Evolutionary conservation across 2,329 filamentous ascomycete species (phyloP).

Genomic region (Fusarium tjaetaba): DNA sequence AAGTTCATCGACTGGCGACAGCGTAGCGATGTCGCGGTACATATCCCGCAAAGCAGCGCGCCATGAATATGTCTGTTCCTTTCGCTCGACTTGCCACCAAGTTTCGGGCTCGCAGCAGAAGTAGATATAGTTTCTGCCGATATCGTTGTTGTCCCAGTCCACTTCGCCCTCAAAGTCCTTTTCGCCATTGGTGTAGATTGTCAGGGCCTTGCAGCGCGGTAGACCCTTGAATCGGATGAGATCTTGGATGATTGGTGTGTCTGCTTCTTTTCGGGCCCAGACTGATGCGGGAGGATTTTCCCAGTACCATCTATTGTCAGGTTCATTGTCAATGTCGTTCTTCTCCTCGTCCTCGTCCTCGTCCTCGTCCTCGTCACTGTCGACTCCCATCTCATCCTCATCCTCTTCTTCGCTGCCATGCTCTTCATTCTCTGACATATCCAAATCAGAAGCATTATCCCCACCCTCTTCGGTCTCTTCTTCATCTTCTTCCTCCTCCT

Average conservation of each 20-base stretch:
- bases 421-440: background rate
- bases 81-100: background rate
- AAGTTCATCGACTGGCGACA: background rate
- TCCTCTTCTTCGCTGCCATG: background rate
- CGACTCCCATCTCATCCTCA: background rate
- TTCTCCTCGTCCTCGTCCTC: background rate
- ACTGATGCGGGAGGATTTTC: background rate
- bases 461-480: too few species aligned
- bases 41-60: background rate
- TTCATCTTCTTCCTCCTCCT: background rate
- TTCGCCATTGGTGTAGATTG: background rate
- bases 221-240: background rate
- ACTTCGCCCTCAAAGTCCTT: background rate
- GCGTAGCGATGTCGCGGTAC: background rate
- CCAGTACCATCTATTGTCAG: background rate
- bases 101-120: conserved; percentile 1
- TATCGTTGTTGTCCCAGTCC: conserved; percentile 7
- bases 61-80: background rate
- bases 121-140: background rate
- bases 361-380: background rate
- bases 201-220: background rate
- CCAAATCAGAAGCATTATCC: background rate
- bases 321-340: fast-evolving
- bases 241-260: background rate
- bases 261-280: conserved; percentile 1